Conservation (phyloP, 352 stramenopile genomes). For the Phytophthora chlamydospora region DNA sequence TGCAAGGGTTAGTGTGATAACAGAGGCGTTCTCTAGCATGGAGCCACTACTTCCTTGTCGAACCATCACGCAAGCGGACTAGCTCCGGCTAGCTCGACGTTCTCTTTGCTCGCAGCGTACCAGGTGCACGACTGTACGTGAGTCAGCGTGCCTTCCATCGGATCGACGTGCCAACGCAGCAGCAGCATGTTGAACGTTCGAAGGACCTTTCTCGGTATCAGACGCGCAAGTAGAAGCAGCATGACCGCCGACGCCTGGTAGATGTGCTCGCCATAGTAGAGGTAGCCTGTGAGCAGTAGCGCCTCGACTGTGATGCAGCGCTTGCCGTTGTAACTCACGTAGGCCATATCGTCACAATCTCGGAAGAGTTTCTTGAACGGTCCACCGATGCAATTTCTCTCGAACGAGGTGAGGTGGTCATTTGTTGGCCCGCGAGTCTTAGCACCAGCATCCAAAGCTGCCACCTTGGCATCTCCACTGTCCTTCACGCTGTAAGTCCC, state of each 20-base stretch:
- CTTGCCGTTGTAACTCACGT: slow-evolving; percentile 18
- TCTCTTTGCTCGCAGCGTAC: slow-evolving; percentile 18
- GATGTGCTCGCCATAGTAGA: slow-evolving; percentile 25
- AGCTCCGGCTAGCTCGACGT: not conserved
- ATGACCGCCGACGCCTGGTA: slow-evolving; percentile 21
- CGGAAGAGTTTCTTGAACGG: slow-evolving; percentile 10
- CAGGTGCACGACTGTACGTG: slow-evolving; percentile 16
- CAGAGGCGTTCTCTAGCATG: not conserved
- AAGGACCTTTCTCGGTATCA: slow-evolving; percentile 19
- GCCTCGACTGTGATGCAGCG: slow-evolving; percentile 11
- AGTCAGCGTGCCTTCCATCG: slow-evolving; percentile 8
- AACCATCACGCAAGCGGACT: slow-evolving; percentile 1
- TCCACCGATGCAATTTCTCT: slow-evolving; percentile 19
- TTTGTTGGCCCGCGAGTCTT: not conserved
- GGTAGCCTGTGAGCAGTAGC: slow-evolving; percentile 17
- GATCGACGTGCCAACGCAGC: slow-evolving; percentile 24
- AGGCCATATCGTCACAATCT: slow-evolving; percentile 18
- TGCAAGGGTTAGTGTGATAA: not conserved
- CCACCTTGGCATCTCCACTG: not conserved
- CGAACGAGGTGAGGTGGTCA: slow-evolving; percentile 17
- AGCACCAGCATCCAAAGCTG: not conserved
- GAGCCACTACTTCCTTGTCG: not conserved
- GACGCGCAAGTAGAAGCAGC: slow-evolving; percentile 15
- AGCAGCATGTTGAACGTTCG: slow-evolving; percentile 29
- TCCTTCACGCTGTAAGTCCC: not conserved